phyloP scores from a whole-genome alignment of 2,329 filamentous ascomycete genomes.

The Escovopsis sp. region DNA sequence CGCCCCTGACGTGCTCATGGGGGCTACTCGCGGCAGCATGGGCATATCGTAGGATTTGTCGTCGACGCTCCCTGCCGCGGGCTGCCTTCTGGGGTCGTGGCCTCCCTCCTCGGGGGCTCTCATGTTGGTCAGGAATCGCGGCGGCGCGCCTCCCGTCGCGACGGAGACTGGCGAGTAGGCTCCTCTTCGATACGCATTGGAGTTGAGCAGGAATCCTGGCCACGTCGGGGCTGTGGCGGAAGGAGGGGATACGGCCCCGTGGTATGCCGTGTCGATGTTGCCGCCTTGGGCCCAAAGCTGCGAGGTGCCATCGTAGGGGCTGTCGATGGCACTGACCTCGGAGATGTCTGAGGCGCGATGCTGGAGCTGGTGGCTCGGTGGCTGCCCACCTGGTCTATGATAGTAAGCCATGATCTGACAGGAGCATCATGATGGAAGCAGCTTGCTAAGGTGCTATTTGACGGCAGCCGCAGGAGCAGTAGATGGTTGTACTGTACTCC shows the following conservation, averaged over 20 bases:
- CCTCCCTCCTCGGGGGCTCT: conserved; percentile 7
- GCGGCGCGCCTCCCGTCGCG: conserved; percentile 7
- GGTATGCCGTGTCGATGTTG: conserved; percentile 7
- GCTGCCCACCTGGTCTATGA: conserved; percentile 13
- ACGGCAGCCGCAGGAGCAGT: too few relatives aligned
- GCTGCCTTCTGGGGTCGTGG: conserved; percentile 11
- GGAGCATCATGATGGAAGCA: conserved; percentile 10
- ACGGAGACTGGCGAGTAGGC: conserved; percentile 15
- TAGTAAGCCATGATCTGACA: conserved; percentile 15
- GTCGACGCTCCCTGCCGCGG: conserved; percentile 19
- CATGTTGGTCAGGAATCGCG: conserved; percentile 10
- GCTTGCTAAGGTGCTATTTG: too few relatives aligned
- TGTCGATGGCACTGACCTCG: conserved; percentile 15
- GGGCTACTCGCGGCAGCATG: conserved; percentile 25
- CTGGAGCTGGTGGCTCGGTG: conserved; percentile 9
- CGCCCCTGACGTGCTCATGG: conserved; percentile 19
- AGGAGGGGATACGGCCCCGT: conserved; percentile 8
- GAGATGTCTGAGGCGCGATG: conserved; percentile 21
- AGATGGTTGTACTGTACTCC: too few relatives aligned
- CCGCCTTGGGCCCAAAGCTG: too few relatives aligned
- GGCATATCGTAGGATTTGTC: conserved; percentile 27
- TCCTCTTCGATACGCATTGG: conserved; percentile 4
- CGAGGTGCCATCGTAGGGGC: conserved; percentile 12
- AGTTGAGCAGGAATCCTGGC: conserved; percentile 16
- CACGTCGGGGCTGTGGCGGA: conserved; percentile 8